Base-by-base conservation (phyloP, 805 yeast species). In the Kazachstania viticola region DNA sequence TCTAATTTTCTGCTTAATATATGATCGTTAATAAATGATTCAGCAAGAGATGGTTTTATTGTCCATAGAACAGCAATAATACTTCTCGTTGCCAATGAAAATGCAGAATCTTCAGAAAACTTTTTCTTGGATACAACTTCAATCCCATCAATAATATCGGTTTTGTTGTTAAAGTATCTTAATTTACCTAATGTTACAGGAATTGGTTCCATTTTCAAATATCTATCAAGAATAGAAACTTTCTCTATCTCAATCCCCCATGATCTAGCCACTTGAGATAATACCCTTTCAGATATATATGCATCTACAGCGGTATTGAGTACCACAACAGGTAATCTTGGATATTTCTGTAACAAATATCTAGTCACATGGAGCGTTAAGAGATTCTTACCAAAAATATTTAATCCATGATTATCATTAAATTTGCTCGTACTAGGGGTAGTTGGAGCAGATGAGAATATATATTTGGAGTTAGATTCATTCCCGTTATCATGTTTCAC, bases 161-260 rank as follows among this genome's bases (percentile, higher is more conserved):
- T 17, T 18, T 43, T 37, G 33, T 48, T 54, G 30, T 44, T 45
- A 29, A 50, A 47, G 38, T 58, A 79, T 54, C 83, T 67, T 40
- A 77, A 64, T 56, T 69, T 79, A 28, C 95, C 95, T 46, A 73
- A 70, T 35, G 72, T 69, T 50, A 76, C 66, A 37, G 71, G 67
- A 39, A 71, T 73, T 13, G 80, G 73, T 52, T 79, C 93, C 33
- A 78, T 71, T 21, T 77, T 65, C 42, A 84, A 61, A 45, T 68
- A 73, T 46, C 83, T 73, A 30, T 76, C 75, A 37, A 84, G 56
- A 28, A 75, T 65, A 14, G 82, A 60, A 5, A 74, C 61, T 6
- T 60, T 57, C 51, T 87, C 96, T 13, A 69, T 65, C 57, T 84
- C 87, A 30, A 91, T 75, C 60, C 98, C 98, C 96, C 96, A 91